Conservation (phyloP, 2,329 filamentous ascomycete species). For the Ophiocordyceps robertsii region DNA sequence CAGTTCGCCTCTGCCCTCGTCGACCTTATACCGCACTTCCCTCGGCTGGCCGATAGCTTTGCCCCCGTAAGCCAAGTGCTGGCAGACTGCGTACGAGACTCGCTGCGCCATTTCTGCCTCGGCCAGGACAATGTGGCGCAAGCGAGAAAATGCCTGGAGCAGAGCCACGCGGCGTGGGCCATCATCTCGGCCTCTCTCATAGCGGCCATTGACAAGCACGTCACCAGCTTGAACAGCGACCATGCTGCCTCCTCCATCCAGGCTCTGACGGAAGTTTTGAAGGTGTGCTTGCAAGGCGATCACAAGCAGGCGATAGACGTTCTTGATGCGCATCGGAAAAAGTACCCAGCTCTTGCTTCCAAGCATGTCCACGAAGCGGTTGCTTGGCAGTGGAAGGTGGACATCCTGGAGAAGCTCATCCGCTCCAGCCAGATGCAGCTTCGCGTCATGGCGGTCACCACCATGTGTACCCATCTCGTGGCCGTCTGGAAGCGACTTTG, state of each 20-base stretch:
- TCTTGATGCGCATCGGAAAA: conserved; percentile 10
- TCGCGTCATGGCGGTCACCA: conserved; percentile 63
- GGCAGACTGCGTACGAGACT: conserved; percentile 18
- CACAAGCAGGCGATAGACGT: conserved; percentile 19
- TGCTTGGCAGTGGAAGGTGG: conserved; percentile 55
- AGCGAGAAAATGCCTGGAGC: conserved; percentile 19
- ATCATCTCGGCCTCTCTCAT: conserved; percentile 28
- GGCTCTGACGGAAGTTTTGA: conserved; percentile 31
- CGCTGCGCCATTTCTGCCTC: conserved; percentile 9
- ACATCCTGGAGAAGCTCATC: conserved; percentile 56
- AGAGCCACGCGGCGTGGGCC: conserved; percentile 29
- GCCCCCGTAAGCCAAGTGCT: conserved; percentile 21
- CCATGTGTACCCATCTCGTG: conserved; percentile 60
- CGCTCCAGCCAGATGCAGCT: conserved; percentile 83
- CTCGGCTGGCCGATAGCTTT: conserved; percentile 32
- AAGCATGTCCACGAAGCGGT: conserved; percentile 35
- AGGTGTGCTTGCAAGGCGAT: conserved; percentile 22
- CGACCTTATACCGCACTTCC: conserved; percentile 26
- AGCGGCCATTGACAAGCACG: conserved; percentile 38
- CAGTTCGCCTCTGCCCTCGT: conserved; percentile 27
- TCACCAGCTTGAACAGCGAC: conserved; percentile 36
- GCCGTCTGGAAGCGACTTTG: conserved; percentile 46
- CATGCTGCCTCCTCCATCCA: conserved; percentile 23
- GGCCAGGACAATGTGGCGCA: conserved; percentile 8
- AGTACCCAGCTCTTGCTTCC: conserved; percentile 22